Base-by-base conservation (phyloP, 192 early-diverging fungal species). In the Entomortierella parvispora region DNA sequence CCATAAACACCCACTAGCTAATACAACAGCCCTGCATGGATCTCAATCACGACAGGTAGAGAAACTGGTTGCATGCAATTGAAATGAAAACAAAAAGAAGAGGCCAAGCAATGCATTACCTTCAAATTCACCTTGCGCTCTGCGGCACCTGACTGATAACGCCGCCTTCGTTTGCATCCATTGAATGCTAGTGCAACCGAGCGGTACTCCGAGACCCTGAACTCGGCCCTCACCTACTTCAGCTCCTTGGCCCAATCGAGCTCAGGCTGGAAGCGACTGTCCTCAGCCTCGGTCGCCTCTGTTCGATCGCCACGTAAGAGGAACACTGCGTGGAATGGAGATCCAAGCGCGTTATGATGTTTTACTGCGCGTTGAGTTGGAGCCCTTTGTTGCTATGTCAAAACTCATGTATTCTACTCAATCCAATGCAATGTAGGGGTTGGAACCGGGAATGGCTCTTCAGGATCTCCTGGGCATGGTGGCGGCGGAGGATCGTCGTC, bases 41-140 rank as follows among this genome's bases (percentile, higher is more conserved):
- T 68, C 66, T 77, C n/a, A 77, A 68, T 46, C 74, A 77, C 34
- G 74, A 77, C 45, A 77, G 74, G 74, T 77, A 14, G 65, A 20
- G 3, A 22, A 25, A 25, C 5, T 26, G 29, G 6, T 53, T 25
- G 3, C 11, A 5, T 11, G 25, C 51, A n/a, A n/a, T n/a, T n/a
- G n/a, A n/a, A n/a, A n/a, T n/a, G n/a, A n/a, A n/a, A n/a, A n/a
- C n/a, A n/a, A n/a, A n/a, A n/a, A n/a, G n/a, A n/a, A n/a, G n/a
- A n/a, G n/a, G n/a, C n/a, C 34, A 40, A 9, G 18, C 20, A 42
- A 29, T 45, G 7, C 12, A 0, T 11, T 18, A n/a, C 17, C 1
- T 8, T 18, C 46, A 26, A 15, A 22, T 18, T 4, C 2, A 2
- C n/a, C n/a, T n/a, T 23, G 26, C 42, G 6, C 22, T 3, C 33